Percentiles rank a stretch among this genome's conserved stretches.
Evolutionary conservation across 305 asterid genomes (phyloP).

Genomic region (Ilex paraguariensis): DNA sequence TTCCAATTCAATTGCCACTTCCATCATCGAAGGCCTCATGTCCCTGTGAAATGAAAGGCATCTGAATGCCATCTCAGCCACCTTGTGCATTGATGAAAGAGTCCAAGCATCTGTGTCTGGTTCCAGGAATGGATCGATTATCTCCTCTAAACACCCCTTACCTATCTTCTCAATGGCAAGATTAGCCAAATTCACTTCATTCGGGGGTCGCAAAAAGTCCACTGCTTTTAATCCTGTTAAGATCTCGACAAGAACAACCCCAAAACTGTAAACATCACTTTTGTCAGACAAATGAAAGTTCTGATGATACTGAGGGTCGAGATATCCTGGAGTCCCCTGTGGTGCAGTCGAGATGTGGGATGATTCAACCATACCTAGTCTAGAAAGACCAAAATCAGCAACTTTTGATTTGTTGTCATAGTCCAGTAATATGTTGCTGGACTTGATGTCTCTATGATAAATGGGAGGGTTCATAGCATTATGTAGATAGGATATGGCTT

Average conservation of each 20-base stretch:
- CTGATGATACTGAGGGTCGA: slow-evolving; percentile 70
- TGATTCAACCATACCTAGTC: slow-evolving; percentile 38
- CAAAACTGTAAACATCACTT: slow-evolving; percentile 67
- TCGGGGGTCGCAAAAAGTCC: slow-evolving; percentile 47
- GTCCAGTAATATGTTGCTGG: slow-evolving; percentile 61
- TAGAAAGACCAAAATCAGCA: slow-evolving; percentile 65
- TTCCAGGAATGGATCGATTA: slow-evolving; percentile 45
- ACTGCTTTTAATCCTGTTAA: slow-evolving; percentile 56
- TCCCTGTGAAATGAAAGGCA: slow-evolving; percentile 68
- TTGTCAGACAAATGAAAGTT: slow-evolving; percentile 60
- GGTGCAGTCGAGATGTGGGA: slow-evolving; percentile 73
- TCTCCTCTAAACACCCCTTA: slow-evolving; percentile 46
- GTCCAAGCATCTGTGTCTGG: slow-evolving; percentile 29
- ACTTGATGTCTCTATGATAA: slow-evolving; percentile 60
- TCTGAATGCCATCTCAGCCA: slow-evolving; percentile 66
- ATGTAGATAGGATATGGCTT: slow-evolving; percentile 58
- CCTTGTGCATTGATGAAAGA: slow-evolving; percentile 37
- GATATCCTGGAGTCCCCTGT: slow-evolving; percentile 71
- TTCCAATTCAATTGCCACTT: slow-evolving; percentile 63
- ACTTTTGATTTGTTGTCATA: slow-evolving; percentile 45
- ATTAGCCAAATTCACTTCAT: slow-evolving; percentile 47
- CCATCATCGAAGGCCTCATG: slow-evolving; percentile 76
- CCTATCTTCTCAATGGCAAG: slow-evolving; percentile 63
- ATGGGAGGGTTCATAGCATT: slow-evolving; percentile 58
- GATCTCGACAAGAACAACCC: slow-evolving; percentile 63